Evolutionary conservation across 306 rosid species (phyloP).

Genomic region (Leucaena leucocephala): DNA sequence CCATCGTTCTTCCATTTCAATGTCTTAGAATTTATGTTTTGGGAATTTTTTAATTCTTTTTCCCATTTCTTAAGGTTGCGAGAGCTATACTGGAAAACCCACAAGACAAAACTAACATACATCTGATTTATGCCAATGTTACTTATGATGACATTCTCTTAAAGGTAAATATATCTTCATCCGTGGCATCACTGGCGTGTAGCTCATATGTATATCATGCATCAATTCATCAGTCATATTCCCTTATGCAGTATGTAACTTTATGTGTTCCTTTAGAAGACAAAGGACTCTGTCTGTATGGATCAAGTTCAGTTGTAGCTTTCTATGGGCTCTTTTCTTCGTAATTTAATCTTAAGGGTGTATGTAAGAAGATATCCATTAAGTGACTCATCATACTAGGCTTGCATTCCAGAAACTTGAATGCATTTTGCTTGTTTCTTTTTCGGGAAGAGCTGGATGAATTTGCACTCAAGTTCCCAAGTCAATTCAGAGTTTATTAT

Average conservation of each 20-base stretch:
- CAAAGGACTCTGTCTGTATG: background rate
- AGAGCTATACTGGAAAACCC: conserved; percentile 85
- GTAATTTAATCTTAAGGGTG: background rate
- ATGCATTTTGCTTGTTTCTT: conserved; percentile 8
- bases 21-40: conserved; percentile 11
- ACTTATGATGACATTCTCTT: conserved; percentile 77
- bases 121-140: conserved; percentile 86
- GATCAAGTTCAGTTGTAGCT: background rate
- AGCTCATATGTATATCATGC: background rate
- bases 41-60: background rate
- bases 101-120: conserved; percentile 63
- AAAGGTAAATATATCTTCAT: conserved; percentile 52
- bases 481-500: conserved; percentile 55
- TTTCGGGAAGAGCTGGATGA: conserved; percentile 69
- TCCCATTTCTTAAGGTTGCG: conserved; percentile 54
- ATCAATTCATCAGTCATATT: conserved; percentile 31
- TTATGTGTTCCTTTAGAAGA: background rate
- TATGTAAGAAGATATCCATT: background rate
- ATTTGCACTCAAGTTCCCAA: conserved; percentile 57
- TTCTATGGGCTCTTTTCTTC: background rate
- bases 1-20: conserved; percentile 10
- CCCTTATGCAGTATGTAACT: background rate
- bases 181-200: background rate
- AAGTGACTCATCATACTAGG: background rate
- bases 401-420: background rate